Evolutionary conservation across 2,329 filamentous ascomycete species (phyloP).

Genomic region (Venturia effusa): DNA sequence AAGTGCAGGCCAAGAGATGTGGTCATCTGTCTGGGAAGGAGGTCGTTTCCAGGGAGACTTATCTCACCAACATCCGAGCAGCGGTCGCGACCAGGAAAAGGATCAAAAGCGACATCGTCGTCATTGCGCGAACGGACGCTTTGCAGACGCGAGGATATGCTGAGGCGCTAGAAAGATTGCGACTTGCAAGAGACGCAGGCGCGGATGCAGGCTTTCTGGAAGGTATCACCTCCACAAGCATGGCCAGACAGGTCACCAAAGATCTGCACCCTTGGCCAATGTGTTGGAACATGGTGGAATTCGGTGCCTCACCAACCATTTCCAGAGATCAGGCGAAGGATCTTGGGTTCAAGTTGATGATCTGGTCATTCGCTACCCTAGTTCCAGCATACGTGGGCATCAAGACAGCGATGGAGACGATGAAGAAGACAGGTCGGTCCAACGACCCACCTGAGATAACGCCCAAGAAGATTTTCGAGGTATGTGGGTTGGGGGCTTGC

Average conservation of each 20-base stretch:
- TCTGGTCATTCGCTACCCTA: constrained; percentile 42
- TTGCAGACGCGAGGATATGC: constrained; percentile 47
- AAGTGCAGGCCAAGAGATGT: constrained; percentile 53
- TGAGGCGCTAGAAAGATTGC: constrained; percentile 41
- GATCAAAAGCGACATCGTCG: constrained; percentile 45
- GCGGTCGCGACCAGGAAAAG: constrained; percentile 39
- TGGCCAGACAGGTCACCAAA: constrained; percentile 36
- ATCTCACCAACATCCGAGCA: constrained; percentile 45
- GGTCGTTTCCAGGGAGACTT: constrained; percentile 42
- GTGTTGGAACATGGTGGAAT: constrained; percentile 47
- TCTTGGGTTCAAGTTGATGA: constrained; percentile 49
- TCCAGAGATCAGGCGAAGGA: constrained; percentile 41
- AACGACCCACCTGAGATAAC: constrained; percentile 34
- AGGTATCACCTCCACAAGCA: constrained; percentile 41
- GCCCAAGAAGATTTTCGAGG: constrained; percentile 39
- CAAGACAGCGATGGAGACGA: constrained; percentile 23
- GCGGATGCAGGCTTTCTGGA: constrained; percentile 53
- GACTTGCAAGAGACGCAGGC: constrained; percentile 41
- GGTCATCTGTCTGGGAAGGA: constrained; percentile 53
- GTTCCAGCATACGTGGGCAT: constrained; percentile 37
- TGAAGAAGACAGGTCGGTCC: constrained; percentile 30
- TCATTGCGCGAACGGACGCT: constrained; percentile 55
- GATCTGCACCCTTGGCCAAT: constrained; percentile 41
- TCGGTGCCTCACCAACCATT: constrained; percentile 44
- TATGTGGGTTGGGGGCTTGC: constrained; percentile 41